Evolutionary conservation across 2,329 filamentous ascomycete genomes (phyloP).

Genomic region (Lachnellula cervina): DNA sequence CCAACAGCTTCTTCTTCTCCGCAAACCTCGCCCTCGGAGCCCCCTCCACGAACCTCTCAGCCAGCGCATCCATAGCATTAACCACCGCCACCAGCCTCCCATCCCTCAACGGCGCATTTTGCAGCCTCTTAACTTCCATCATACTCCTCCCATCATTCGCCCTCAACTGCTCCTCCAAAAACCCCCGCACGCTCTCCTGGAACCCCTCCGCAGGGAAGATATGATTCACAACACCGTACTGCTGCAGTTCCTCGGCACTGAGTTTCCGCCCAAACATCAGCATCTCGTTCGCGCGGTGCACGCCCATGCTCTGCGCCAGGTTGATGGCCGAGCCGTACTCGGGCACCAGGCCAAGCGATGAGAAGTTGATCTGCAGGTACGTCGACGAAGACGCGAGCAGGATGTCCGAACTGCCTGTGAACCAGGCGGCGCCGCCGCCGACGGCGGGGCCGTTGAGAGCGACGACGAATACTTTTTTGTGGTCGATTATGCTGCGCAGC

Average conservation of each 20-base stretch:
- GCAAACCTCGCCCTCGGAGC: slow-evolving; percentile 41
- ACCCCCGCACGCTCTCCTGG: slow-evolving; percentile 36
- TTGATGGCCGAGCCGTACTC: slow-evolving; percentile 43
- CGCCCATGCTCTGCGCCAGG: slow-evolving; percentile 43
- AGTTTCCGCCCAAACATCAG: slow-evolving; percentile 47
- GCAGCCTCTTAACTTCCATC: slow-evolving; percentile 47
- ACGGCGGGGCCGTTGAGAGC: slow-evolving; percentile 47
- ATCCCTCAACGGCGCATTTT: slow-evolving; percentile 42
- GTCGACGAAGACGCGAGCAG: slow-evolving; percentile 40
- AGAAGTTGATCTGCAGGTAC: slow-evolving; percentile 46
- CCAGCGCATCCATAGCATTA: slow-evolving; percentile 43
- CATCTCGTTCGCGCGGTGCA: slow-evolving; percentile 47
- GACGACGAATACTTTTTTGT: slow-evolving; percentile 46
- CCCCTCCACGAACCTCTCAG: slow-evolving; percentile 44
- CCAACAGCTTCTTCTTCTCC: slow-evolving; percentile 34
- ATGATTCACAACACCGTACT: slow-evolving; percentile 42
- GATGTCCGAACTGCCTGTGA: slow-evolving; percentile 44
- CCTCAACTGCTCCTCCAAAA: slow-evolving; percentile 39
- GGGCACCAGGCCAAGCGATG: slow-evolving; percentile 43
- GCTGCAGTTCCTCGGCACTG: slow-evolving; percentile 38
- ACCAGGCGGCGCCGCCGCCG: slow-evolving; percentile 47
- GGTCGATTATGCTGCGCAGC: slow-evolving; percentile 44
- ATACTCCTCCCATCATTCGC: slow-evolving; percentile 47
- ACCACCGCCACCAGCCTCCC: slow-evolving; percentile 41
- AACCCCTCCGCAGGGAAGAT: slow-evolving; percentile 40